These are phyloP conservation scores for Adenanthera pavonina DNA, from an alignment of 306 rosid species.

Conservation along the genomic window DNA sequence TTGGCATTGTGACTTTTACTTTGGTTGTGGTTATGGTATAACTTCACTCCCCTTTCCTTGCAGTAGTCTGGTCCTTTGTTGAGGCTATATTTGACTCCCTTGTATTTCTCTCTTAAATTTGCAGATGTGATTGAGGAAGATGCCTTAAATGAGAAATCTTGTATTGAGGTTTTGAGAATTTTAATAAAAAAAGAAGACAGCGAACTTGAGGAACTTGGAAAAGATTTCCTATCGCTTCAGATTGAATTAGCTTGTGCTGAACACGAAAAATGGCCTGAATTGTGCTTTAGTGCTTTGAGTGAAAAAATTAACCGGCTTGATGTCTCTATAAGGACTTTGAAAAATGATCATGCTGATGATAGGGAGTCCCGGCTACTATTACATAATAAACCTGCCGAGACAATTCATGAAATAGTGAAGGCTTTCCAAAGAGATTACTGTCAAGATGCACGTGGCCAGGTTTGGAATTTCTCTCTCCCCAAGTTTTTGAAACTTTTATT, in stretches of 20 bases:
- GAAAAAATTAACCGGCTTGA: slow-evolving; percentile 38
- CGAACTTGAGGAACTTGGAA: slow-evolving; percentile 71
- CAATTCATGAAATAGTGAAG: not conserved
- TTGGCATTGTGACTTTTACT: slow-evolving; percentile 57
- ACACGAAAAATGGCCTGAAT: slow-evolving; percentile 10
- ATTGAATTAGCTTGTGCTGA: slow-evolving; percentile 44
- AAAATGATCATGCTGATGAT: slow-evolving; percentile 39
- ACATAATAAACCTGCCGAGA: not conserved
- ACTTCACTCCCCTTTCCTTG: not conserved
- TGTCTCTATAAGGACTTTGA: slow-evolving; percentile 50
- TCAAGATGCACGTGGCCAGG: slow-evolving; percentile 50
- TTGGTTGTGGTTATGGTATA: slow-evolving; percentile 59
- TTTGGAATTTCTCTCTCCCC: slow-evolving; percentile 33
- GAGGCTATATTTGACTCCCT: not conserved
- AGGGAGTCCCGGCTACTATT: slow-evolving; percentile 21
- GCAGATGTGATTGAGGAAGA: slow-evolving; percentile 74
- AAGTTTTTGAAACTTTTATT: slow-evolving; percentile 7
- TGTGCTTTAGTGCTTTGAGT: not conserved
- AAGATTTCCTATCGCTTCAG: slow-evolving; percentile 61
- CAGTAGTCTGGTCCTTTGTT: slow-evolving; percentile 22
- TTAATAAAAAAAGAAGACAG: slow-evolving; percentile 57
- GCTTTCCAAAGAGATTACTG: not conserved
- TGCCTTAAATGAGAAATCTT: slow-evolving; percentile 58
- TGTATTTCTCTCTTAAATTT: slow-evolving; percentile 32
- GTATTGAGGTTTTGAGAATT: slow-evolving; percentile 63